A percentile compares a stretch with the other conserved stretches of the same genome.
These are phyloP conservation scores for Phialophora macrospora DNA, from an alignment of 2,329 filamentous ascomycete genomes.

Conservation along the genomic window DNA sequence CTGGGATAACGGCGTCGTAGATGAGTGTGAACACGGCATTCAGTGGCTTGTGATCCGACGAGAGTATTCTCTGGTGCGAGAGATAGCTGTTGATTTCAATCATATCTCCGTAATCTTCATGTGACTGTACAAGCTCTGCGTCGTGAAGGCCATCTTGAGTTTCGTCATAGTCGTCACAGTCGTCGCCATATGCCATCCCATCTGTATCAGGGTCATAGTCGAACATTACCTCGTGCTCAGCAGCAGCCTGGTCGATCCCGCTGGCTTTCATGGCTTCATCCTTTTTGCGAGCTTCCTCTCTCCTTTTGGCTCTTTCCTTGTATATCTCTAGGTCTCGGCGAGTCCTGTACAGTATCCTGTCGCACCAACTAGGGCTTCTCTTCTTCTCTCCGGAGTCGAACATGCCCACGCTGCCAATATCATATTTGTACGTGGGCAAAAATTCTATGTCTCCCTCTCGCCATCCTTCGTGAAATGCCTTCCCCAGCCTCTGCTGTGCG, in stretches of 20 bases:
- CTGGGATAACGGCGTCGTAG: slow-evolving; percentile 84
- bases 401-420: slow-evolving; percentile 85
- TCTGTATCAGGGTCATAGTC: slow-evolving; percentile 88
- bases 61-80: slow-evolving; percentile 85
- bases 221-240: slow-evolving; percentile 83
- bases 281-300: slow-evolving; percentile 68
- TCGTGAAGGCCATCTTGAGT: slow-evolving; percentile 45
- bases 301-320: slow-evolving; percentile 66
- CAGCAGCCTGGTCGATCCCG: slow-evolving; percentile 72
- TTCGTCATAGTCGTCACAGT: slow-evolving; percentile 61
- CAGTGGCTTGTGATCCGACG: slow-evolving; percentile 94
- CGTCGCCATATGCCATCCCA: slow-evolving; percentile 57
- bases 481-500: slow-evolving; percentile 73
- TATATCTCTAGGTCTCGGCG: slow-evolving; percentile 70
- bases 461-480: slow-evolving; percentile 90
- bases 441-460: slow-evolving; percentile 86
- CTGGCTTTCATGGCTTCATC: slow-evolving; percentile 85
- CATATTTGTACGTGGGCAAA: slow-evolving; percentile 96
- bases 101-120: slow-evolving; percentile 51
- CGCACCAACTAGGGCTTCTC: slow-evolving; percentile 93
- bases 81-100: slow-evolving; percentile 71
- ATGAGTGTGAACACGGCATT: slow-evolving; percentile 80
- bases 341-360: slow-evolving; percentile 86
- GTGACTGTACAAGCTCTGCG: slow-evolving; percentile 39
- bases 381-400: slow-evolving; percentile 97